A percentile compares a stretch with the other conserved stretches of the same genome.
These are phyloP conservation scores for Cruciata laevipes DNA, from an alignment of 257 asterid genomes.

Conservation along the genomic window DNA sequence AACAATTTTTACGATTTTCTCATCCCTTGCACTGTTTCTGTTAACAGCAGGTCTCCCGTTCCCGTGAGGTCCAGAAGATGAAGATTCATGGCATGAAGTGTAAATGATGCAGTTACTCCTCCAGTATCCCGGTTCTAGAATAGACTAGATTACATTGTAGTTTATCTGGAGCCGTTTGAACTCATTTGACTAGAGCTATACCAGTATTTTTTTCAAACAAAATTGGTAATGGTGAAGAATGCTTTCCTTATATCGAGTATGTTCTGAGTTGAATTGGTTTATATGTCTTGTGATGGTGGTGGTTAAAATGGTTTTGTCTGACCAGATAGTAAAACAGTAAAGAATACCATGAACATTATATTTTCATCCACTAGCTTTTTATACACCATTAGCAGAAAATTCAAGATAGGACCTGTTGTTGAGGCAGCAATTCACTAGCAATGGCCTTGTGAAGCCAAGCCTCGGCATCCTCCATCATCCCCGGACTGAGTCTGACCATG, in stretches of 20 bases:
- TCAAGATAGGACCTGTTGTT: neutral
- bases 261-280: too few species aligned
- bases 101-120: constrained; percentile 12
- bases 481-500: constrained; percentile 86
- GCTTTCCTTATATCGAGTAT: too few species aligned
- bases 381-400: neutral
- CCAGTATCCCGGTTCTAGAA: neutral
- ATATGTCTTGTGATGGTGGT: too few species aligned
- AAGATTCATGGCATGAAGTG: neutral
- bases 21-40: neutral
- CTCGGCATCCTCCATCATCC: constrained; percentile 79
- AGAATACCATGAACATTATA: neutral
- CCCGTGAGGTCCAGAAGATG: constrained; percentile 44
- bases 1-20: neutral
- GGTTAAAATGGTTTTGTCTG: too few species aligned
- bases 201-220: too few species aligned
- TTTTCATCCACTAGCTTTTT: neutral
- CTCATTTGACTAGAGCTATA: neutral
- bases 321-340: neutral
- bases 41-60: constrained; percentile 49
- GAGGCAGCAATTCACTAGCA: constrained; percentile 18
- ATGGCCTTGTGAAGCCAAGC: constrained; percentile 76
- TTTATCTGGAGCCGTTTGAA: neutral
- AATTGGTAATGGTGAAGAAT: too few species aligned
- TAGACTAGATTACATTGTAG: neutral